Conservation (phyloP, 345 rosid species). For the Leavenworthia alabamica region DNA sequence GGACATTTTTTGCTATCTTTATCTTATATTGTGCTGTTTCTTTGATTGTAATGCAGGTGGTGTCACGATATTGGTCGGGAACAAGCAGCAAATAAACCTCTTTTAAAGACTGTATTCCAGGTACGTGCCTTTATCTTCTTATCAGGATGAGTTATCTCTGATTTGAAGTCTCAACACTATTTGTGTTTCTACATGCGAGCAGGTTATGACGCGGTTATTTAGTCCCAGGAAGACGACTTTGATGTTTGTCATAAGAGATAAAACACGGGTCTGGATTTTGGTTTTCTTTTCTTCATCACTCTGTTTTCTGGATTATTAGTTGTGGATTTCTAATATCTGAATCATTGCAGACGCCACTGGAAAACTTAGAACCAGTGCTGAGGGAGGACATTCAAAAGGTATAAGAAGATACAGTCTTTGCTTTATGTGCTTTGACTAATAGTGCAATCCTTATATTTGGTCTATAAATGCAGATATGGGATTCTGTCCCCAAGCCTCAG, state of each 20-base stretch:
- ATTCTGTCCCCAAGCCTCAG: constrained; percentile 86
- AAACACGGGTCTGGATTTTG: constrained; percentile 65
- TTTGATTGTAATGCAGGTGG: constrained; percentile 63
- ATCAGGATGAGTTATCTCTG: constrained; percentile 12
- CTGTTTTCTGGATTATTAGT: constrained; percentile 1
- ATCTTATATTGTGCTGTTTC: constrained; percentile 1
- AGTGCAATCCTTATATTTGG: constrained; percentile 10
- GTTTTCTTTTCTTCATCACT: background rate
- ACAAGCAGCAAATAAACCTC: constrained; percentile 99
- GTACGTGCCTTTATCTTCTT: constrained; percentile 33
- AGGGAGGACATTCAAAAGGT: constrained; percentile 99
- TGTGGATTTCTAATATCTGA: constrained; percentile 21
- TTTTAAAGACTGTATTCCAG: constrained; percentile 97
- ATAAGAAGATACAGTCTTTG: constrained; percentile 5
- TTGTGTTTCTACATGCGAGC: constrained; percentile 23
- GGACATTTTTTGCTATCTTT: constrained; percentile 2
- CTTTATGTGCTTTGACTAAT: constrained; percentile 11
- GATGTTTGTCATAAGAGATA: constrained; percentile 98
- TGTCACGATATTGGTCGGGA: constrained; percentile 99
- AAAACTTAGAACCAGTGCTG: constrained; percentile 86
- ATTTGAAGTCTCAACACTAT: background rate
- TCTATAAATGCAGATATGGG: constrained; percentile 79
- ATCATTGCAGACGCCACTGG: constrained; percentile 75
- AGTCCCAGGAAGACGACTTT: constrained; percentile 98
- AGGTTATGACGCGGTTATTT: constrained; percentile 99